Evolutionary conservation across 345 rosid genomes (phyloP).

Genomic region (Euphorbia peplus): DNA sequence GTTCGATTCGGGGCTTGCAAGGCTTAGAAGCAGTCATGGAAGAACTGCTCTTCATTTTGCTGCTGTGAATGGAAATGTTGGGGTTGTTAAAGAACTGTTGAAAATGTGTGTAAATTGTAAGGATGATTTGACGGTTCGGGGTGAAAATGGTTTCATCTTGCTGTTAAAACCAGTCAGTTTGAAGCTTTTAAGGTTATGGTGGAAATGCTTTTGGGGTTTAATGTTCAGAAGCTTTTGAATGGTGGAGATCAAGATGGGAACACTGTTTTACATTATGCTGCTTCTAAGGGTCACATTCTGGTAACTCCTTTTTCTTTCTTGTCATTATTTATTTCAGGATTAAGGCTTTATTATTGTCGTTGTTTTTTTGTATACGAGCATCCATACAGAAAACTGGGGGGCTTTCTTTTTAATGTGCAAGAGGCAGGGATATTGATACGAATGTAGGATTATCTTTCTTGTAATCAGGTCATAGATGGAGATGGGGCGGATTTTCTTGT

Average conservation of each 20-base stretch:
- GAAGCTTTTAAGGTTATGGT: conserved; percentile 5
- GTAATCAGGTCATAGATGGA: no score
- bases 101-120: neutral
- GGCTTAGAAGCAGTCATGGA: neutral
- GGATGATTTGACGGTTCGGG: neutral
- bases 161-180: conserved; percentile 1
- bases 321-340: no score
- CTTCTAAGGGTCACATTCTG: neutral
- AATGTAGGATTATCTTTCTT: no score
- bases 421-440: no score
- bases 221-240: neutral
- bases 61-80: neutral
- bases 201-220: neutral
- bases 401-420: no score
- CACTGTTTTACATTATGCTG: conserved; percentile 8
- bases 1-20: neutral
- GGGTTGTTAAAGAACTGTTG: neutral
- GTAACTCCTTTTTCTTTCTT: neutral
- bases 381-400: no score
- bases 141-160: conserved; percentile 8
- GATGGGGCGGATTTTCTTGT: no score
- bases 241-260: conserved; percentile 2
- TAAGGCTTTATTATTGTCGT: no score
- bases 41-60: conserved; percentile 14
- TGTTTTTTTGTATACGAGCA: no score